phyloP scores from a whole-genome alignment of 345 rosid species.

The Salix dunnii region DNA sequence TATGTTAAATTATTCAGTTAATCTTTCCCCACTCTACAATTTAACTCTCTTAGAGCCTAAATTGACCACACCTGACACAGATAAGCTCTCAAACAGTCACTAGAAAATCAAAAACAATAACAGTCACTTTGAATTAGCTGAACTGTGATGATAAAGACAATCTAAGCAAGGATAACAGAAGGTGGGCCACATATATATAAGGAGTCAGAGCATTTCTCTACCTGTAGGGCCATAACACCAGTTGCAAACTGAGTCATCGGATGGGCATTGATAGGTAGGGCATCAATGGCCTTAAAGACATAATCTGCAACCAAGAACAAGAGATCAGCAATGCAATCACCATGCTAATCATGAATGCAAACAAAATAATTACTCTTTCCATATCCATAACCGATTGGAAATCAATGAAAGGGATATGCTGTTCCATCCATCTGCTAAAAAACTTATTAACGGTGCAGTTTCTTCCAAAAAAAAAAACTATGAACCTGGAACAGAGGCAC shows the following conservation, averaged over 20 bases:
- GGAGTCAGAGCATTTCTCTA: constrained; percentile 22
- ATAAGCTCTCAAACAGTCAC: too few species aligned
- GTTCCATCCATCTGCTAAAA: background rate
- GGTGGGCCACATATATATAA: too few species aligned
- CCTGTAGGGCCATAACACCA: constrained; percentile 99
- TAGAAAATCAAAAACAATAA: too few species aligned
- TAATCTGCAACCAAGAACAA: constrained; percentile 52
- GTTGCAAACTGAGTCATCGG: constrained; percentile 97
- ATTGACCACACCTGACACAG: too few species aligned
- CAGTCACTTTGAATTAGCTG: too few species aligned
- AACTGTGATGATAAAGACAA: too few species aligned
- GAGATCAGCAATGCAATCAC: background rate
- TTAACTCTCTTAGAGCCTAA: too few species aligned
- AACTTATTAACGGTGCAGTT: background rate
- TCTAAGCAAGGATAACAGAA: background rate
- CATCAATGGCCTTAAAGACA: constrained; percentile 85
- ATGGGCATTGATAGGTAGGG: constrained; percentile 82
- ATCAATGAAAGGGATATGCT: background rate
- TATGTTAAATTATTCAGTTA: too few species aligned
- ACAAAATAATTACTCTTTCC: background rate
- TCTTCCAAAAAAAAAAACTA: constrained; percentile 5
- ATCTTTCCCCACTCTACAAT: too few species aligned
- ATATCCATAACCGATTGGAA: background rate
- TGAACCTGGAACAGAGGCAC: constrained; percentile 89
- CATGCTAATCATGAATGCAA: background rate